Percentiles rank a stretch among this genome's conserved stretches.
Evolutionary conservation across 2,329 filamentous ascomycete species (phyloP).

Genomic region (Ceratocystis diversiconidia): DNA sequence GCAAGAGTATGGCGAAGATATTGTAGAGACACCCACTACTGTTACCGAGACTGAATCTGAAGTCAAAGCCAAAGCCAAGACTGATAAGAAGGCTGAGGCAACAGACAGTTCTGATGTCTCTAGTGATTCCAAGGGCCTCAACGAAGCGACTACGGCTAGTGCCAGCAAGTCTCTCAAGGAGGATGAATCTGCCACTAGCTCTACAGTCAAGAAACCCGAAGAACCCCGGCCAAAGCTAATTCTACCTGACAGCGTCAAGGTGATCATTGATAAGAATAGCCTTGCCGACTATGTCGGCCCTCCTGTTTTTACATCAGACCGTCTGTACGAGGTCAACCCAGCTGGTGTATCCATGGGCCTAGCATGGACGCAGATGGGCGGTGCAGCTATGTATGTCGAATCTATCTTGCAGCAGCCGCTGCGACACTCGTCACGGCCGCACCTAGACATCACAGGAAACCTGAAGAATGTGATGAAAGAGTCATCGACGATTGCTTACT

Average conservation of each 20-base stretch:
- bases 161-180: conserved; percentile 29
- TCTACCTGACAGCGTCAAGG: conserved; percentile 75
- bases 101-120: conserved; percentile 19
- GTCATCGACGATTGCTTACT: conserved; percentile 87
- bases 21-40: conserved; percentile 45
- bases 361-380: conserved; percentile 95
- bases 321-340: conserved; percentile 85
- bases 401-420: conserved; percentile 82
- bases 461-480: conserved; percentile 97
- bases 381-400: conserved; percentile 91
- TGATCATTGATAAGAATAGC: conserved; percentile 75
- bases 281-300: conserved; percentile 95
- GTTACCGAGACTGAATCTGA: conserved; percentile 28
- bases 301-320: conserved; percentile 87
- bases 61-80: conserved; percentile 22
- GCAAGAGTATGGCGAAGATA: conserved; percentile 78
- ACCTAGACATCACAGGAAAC: conserved; percentile 85
- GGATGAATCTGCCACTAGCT: conserved; percentile 21
- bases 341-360: conserved; percentile 94
- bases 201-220: conserved; percentile 40
- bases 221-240: conserved; percentile 60
- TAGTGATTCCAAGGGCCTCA: conserved; percentile 20
- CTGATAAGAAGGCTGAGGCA: conserved; percentile 27
- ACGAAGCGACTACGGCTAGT: conserved; percentile 19
- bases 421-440: conserved; percentile 56